phyloP scores from a whole-genome alignment of 2,329 filamentous ascomycete genomes.

The Colletotrichum nymphaeae region DNA sequence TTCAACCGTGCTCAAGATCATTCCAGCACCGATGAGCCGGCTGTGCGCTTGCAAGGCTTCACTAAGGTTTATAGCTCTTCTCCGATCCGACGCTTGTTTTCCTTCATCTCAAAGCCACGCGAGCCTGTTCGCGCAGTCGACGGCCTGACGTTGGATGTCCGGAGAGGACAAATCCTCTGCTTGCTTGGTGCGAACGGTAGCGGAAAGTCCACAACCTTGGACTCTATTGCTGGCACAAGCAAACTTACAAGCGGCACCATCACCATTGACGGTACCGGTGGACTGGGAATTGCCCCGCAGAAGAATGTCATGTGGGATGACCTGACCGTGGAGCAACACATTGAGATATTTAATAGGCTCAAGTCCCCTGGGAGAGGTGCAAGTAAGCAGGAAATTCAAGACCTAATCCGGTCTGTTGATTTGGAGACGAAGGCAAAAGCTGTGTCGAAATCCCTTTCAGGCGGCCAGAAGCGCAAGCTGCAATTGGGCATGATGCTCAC shows the following conservation, averaged over 20 bases:
- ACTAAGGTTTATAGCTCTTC: slow-evolving; percentile 82
- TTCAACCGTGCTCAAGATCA: slow-evolving; percentile 42
- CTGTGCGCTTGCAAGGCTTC: slow-evolving; percentile 78
- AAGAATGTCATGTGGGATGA: slow-evolving; percentile 96
- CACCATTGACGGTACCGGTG: slow-evolving; percentile 80
- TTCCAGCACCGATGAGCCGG: slow-evolving; percentile 51
- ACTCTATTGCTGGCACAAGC: slow-evolving; percentile 86
- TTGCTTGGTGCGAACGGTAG: slow-evolving; percentile 90
- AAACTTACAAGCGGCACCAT: slow-evolving; percentile 82
- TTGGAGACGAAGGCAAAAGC: slow-evolving; percentile 80
- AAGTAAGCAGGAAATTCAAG: slow-evolving; percentile 66
- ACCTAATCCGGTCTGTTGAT: slow-evolving; percentile 78
- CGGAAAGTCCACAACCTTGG: slow-evolving; percentile 90
- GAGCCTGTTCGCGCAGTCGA: slow-evolving; percentile 84
- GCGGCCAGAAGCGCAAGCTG: slow-evolving; percentile 91
- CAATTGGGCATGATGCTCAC: slow-evolving; percentile 97
- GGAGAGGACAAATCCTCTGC: slow-evolving; percentile 85
- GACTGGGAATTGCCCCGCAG: slow-evolving; percentile 88
- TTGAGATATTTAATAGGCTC: slow-evolving; percentile 84
- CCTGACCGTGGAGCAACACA: slow-evolving; percentile 86
- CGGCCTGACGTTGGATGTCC: slow-evolving; percentile 75
- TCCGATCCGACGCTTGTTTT: slow-evolving; percentile 66
- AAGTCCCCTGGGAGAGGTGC: slow-evolving; percentile 73
- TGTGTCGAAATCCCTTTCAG: slow-evolving; percentile 81
- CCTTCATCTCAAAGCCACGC: slow-evolving; percentile 58